Evolutionary conservation across 2,329 filamentous ascomycete species (phyloP), one percentile per base, ranked within the genome.

Genomic region (Venturia effusa): DNA sequence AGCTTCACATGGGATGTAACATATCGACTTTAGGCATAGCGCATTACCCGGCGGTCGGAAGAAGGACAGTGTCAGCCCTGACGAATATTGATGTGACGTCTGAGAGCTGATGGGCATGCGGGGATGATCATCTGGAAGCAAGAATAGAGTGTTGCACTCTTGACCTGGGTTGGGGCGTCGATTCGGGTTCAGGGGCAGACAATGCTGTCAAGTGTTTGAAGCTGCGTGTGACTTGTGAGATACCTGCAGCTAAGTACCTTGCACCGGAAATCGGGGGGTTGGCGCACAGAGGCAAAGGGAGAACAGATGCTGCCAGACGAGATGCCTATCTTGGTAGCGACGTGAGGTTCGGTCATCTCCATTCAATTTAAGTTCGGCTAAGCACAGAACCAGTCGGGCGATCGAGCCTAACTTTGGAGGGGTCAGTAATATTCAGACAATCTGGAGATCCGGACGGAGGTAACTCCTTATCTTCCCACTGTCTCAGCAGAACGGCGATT

Each of bases 301-400:
- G 30, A 34, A 27, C 15, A 34, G 51, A 10, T 34, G 30, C n/a
- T n/a, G 51, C 27, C 27, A 57, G 51, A 57, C n/a, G n/a, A 57
- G 30, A n/a, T 17, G 19, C 27, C 51, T 57, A 57, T 57, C 34
- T 57, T 57, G 51, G 51, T n/a, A n/a, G 51, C 51, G 51, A 57
- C 27, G 34, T 19, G 30, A 57, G 15, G 30, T 32, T 57, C n/a
- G 51, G 7, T 30, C 51, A 57, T 30, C 51, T 57, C 51, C 51
- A 57, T 19, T 57, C 30, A 57, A 57, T 57, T 34, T 57, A 34
- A n/a, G n/a, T n/a, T 32, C 51, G 51, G 51, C 51, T 30, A 13
- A 57, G 34, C 51, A n/a, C 30, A 34, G 10, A 11, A 17, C 17
- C 8, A 30, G 27, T 34, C 30, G 27, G 51, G 19, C 30, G 30